Base-by-base conservation (phyloP, 768 basidiomycete species). In the Rhodocollybia butyracea region DNA sequence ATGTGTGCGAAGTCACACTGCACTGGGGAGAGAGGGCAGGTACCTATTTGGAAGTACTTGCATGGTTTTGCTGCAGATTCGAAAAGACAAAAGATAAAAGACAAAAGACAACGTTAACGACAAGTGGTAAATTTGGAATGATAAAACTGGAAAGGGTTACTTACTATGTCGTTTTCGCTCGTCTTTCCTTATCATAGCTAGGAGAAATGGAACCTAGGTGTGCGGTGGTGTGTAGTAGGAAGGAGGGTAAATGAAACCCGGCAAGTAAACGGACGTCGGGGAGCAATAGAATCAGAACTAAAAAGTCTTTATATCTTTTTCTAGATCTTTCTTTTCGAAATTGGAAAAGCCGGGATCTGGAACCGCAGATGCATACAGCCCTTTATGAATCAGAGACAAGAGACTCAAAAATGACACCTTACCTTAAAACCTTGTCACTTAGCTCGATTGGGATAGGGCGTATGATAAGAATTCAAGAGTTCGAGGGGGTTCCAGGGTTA, bases 1-100 rank as follows among this genome's bases (percentile, higher is more conserved):
- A 76, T 64, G 61, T 80, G 78, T 32, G 73, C 71, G 61, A 80
- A 79, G 58, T 79, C 75, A 63, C 79, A 80, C 24, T 72, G 73
- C 31, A 76, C 73, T 30, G 72, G 71, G n/a, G 77, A 63, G 51
- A 73, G 66, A 13, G 76, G 72, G 60, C 78, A 80, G 56, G 61
- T 70, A 43, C 66, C 68, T 15, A 68, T 58, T 62, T 79, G 77
- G 56, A 73, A 80, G 62, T 70, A 80, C 64, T 71, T 75, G 65
- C 78, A 80, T 22, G 77, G 78, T 64, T 79, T 80, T 22, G 77
- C 78, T 80, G 22, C 26, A 34, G 17, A 38, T 36, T 32, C 36
- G 7, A 39, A 11, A 39, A 30, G 38, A 39, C 19, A 38, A 27
- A 27, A 15, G 26, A 22, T 12, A 45, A 45, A 21, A 17, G 30